Conservation (phyloP, 306 rosid genomes). For the Begonia fuchsioides region DNA sequence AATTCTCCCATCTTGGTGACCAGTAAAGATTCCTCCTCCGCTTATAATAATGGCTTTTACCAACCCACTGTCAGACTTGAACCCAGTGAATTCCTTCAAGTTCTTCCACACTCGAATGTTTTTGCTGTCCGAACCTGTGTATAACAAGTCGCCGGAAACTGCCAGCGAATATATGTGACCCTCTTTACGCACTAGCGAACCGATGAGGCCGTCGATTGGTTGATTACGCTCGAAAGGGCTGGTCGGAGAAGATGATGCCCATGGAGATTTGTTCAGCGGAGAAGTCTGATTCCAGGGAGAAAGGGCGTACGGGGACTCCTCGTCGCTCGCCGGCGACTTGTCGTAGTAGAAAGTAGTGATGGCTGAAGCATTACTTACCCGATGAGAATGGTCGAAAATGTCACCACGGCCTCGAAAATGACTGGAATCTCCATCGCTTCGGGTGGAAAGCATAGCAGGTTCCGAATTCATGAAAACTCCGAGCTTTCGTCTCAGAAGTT, state of each 20-base stretch:
- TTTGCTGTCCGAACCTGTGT: not conserved
- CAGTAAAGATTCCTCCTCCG: not conserved
- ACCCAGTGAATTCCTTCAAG: constrained; percentile 2
- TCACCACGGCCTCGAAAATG: too few relatives aligned
- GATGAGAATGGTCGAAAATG: too few relatives aligned
- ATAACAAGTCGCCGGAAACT: not conserved
- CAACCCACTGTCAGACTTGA: not conserved
- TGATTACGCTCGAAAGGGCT: too few relatives aligned
- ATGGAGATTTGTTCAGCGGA: too few relatives aligned
- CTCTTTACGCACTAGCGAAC: not conserved
- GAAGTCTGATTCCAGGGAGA: too few relatives aligned
- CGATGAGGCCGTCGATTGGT: not conserved
- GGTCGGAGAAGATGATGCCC: too few relatives aligned
- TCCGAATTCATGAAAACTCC: too few relatives aligned
- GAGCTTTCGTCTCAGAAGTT: too few relatives aligned
- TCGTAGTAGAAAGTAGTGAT: not conserved
- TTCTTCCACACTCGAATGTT: not conserved
- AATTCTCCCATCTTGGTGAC: not conserved
- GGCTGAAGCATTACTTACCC: too few relatives aligned
- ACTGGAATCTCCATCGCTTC: too few relatives aligned
- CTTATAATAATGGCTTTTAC: not conserved
- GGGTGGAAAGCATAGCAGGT: too few relatives aligned
- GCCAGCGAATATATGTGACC: not conserved
- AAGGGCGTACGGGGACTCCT: too few relatives aligned
- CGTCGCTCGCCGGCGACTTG: not conserved